Evolutionary conservation across 495 filamentous ascomycete species (phyloP), one percentile per base, ranked within the genome.

Genomic region (Trichoderma gamsii): DNA sequence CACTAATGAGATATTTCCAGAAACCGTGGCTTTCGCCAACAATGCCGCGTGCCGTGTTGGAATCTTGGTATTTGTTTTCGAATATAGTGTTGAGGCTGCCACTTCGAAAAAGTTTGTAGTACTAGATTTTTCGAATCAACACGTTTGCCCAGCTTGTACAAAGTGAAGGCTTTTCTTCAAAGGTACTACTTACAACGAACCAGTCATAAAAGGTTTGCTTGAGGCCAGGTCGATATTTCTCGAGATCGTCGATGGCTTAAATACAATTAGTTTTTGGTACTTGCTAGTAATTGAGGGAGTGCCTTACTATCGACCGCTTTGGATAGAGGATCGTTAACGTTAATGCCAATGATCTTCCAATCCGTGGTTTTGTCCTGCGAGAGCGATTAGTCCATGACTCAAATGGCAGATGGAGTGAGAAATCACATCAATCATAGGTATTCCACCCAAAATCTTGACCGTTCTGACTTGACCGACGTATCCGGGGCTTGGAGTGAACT

Each of bases 271-370:
- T 5, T 16, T 35, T 16, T 64, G 27, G 38, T 23, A 35, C 11
- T 35, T 6, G 9, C 6, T 16, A 18, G 38, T 35, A 15, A 4
- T 4, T 23, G 25, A 3, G 18, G 3, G 1, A 7, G 15, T 32
- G 61, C 12, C 68, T 67, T 59, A 65, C 72, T 70, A n/a, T 72
- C 32, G 38, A 78, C 2, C n/a, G 65, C 66, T 16, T 35, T 65
- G 1, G 73, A 71, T 11, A 76, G 35, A 11, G 71, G 69, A 59
- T 78, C 75, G 1, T 68, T 41, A 1, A 73, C 71, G 52, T 76
- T 73, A 12, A 78, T 70, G 12, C 70, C 72, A 4, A 78, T 21
- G 0, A 78, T 67, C 67, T 78, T 76, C 78, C 78, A 79, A 56
- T 79, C 76, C 23, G 76, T 79, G 4, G 35, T 41, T 66, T 77